A percentile compares a stretch with the other conserved stretches of the same genome.
Conservation (phyloP, 768 basidiomycete genomes). For the Leccinum truebloodii region DNA sequence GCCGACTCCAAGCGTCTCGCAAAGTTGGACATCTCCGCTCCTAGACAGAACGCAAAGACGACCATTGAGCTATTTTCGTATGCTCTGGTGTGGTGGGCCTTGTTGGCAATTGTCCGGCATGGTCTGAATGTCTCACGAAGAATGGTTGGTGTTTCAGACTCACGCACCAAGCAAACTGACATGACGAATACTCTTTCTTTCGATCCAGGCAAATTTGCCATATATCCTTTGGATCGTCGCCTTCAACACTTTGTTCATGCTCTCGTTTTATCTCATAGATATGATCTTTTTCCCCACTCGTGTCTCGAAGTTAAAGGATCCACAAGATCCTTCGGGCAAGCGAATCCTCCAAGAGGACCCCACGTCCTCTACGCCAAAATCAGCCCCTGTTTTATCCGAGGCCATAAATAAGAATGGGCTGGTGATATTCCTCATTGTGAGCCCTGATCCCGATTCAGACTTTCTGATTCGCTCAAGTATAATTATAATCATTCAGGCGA, state of each 20-base stretch:
- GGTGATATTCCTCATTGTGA: conserved; percentile 75
- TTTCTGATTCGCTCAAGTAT: background rate
- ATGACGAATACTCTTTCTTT: background rate
- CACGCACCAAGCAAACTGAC: background rate
- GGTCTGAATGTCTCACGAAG: conserved; percentile 55
- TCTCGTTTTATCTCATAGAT: conserved; percentile 80
- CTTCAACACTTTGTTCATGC: conserved; percentile 84
- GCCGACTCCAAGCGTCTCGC: conserved; percentile 2
- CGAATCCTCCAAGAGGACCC: conserved; percentile 29
- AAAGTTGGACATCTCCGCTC: conserved; percentile 26
- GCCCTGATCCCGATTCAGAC: conserved; percentile 31
- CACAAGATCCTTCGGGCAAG: conserved; percentile 25
- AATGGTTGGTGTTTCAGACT: conserved; percentile 47
- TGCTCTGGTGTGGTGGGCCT: conserved; percentile 74
- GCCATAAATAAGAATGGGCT: conserved; percentile 85
- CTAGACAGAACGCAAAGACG: conserved; percentile 70
- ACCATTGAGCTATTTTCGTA: conserved; percentile 78
- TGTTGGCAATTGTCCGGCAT: conserved; percentile 42
- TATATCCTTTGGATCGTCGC: conserved; percentile 90
- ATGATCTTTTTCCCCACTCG: conserved; percentile 61
- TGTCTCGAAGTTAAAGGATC: conserved; percentile 29
- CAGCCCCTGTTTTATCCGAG: conserved; percentile 59
- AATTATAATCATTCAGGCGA: conserved; percentile 57
- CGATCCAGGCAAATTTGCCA: conserved; percentile 75
- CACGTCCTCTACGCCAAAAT: conserved; percentile 16